Percentiles rank a stretch among this genome's conserved stretches.
phyloP scores from a whole-genome alignment of 1,284 basidiomycete species.

The Ustilago esculenta region DNA sequence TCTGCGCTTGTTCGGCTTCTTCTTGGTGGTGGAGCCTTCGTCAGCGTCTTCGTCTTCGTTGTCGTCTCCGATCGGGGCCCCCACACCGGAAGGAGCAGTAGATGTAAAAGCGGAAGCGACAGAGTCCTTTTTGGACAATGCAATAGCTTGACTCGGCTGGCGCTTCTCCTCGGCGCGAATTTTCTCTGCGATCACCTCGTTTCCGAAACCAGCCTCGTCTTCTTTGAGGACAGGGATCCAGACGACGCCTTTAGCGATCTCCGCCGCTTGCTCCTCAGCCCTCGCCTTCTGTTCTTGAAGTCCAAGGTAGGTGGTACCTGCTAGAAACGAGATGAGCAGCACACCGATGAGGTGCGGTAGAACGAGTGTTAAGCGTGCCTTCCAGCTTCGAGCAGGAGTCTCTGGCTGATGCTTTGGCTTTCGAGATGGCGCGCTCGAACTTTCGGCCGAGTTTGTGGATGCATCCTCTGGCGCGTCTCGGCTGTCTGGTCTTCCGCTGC shows the following conservation, averaged over 20 bases:
- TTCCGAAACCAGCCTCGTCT: conserved; percentile 42
- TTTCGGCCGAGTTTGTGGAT: background rate
- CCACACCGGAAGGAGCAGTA: background rate
- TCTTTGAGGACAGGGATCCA: conserved; percentile 54
- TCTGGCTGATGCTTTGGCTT: conserved; percentile 11
- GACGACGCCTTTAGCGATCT: conserved; percentile 55
- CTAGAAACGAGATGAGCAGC: conserved; percentile 45
- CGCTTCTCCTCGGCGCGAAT: conserved; percentile 26
- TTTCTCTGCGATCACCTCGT: conserved; percentile 22
- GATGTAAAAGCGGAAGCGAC: background rate
- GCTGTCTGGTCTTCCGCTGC: conserved; percentile 16
- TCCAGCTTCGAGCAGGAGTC: conserved; percentile 23
- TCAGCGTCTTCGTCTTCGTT: conserved; percentile 30
- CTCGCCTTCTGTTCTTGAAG: conserved; percentile 46
- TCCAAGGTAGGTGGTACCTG: conserved; percentile 47
- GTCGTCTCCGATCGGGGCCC: conserved; percentile 8
- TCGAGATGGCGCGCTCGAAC: background rate
- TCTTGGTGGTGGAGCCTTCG: conserved; percentile 29
- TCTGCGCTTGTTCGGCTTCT: conserved; percentile 50
- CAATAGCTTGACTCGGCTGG: conserved; percentile 35
- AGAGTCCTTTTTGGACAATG: conserved; percentile 19
- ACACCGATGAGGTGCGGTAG: conserved; percentile 46
- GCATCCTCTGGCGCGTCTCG: conserved; percentile 1
- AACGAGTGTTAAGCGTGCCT: conserved; percentile 26
- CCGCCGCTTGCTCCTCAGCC: conserved; percentile 33